Conservation (phyloP, 2,329 filamentous ascomycete species). For the Cordyceps javanica region DNA sequence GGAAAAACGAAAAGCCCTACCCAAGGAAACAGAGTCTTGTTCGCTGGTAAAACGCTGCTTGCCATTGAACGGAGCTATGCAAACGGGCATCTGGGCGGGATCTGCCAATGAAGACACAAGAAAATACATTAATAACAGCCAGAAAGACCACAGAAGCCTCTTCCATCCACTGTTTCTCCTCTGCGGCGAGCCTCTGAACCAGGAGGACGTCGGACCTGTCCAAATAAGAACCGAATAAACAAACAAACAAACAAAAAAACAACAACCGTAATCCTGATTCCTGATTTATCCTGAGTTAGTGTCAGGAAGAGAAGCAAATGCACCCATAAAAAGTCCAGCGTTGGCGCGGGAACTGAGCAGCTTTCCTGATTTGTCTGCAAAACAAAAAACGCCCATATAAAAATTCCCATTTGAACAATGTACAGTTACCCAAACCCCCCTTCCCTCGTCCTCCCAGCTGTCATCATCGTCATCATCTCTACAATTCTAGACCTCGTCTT, state of each 20-base stretch:
- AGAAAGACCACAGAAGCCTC: background rate
- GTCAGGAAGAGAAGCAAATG: background rate
- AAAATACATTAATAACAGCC: background rate
- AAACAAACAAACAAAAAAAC: background rate
- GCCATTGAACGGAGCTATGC: background rate
- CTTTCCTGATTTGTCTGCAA: conserved; percentile 1
- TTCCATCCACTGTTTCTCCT: background rate
- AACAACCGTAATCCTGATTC: background rate
- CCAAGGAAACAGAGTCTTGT: background rate
- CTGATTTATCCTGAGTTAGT: background rate
- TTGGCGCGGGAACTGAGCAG: background rate
- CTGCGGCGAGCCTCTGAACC: background rate
- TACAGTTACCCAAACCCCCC: background rate
- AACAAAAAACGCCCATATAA: conserved; percentile 5
- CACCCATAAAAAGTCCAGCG: background rate
- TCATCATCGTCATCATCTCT: background rate
- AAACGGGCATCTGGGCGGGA: background rate
- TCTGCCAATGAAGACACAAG: background rate
- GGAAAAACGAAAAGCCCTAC: too few relatives aligned
- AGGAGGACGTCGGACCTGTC: background rate
- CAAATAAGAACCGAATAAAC: background rate
- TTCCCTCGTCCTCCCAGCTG: background rate
- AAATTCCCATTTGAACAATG: conserved; percentile 5
- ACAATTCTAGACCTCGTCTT: conserved; percentile 67
- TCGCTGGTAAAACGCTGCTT: background rate